phyloP scores from a whole-genome alignment of 306 rosid species.

The Vigna nakashimae region DNA sequence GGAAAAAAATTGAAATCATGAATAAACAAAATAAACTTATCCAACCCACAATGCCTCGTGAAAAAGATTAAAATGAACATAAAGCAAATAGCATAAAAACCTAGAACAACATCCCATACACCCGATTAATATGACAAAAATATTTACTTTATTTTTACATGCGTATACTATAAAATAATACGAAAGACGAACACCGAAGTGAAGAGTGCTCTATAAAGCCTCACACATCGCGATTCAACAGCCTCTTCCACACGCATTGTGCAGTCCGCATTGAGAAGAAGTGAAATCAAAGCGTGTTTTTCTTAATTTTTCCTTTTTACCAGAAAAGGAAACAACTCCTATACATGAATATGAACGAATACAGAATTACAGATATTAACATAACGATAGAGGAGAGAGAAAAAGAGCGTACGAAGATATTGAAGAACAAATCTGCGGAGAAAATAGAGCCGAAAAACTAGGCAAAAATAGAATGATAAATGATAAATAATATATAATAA shows the following conservation, averaged over 20 bases:
- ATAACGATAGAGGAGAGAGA: neutral
- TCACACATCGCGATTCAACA: conserved; percentile 36
- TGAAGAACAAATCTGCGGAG: conserved; percentile 64
- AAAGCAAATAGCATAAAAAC: conserved; percentile 23
- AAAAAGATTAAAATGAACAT: conserved; percentile 28
- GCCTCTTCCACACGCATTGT: conserved; percentile 52
- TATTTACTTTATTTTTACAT: neutral
- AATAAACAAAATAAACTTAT: neutral
- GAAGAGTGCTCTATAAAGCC: conserved; percentile 29
- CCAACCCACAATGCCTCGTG: conserved; percentile 32
- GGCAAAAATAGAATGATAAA: neutral
- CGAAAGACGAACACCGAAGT: neutral
- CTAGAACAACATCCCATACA: neutral
- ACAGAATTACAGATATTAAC: conserved; percentile 40
- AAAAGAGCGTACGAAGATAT: conserved; percentile 27
- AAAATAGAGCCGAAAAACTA: conserved; percentile 37
- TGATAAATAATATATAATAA: too few species aligned
- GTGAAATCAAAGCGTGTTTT: conserved; percentile 34
- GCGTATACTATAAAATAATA: neutral
- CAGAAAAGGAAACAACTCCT: conserved; percentile 35
- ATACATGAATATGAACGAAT: conserved; percentile 33
- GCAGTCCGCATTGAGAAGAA: conserved; percentile 45
- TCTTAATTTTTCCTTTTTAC: neutral
- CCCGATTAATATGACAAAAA: conserved; percentile 28
- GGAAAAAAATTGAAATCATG: neutral